Evolutionary conservation across 352 stramenopile genomes (phyloP), one percentile per base, ranked within the genome.

Genomic region (Elongisporangium senticosum): DNA sequence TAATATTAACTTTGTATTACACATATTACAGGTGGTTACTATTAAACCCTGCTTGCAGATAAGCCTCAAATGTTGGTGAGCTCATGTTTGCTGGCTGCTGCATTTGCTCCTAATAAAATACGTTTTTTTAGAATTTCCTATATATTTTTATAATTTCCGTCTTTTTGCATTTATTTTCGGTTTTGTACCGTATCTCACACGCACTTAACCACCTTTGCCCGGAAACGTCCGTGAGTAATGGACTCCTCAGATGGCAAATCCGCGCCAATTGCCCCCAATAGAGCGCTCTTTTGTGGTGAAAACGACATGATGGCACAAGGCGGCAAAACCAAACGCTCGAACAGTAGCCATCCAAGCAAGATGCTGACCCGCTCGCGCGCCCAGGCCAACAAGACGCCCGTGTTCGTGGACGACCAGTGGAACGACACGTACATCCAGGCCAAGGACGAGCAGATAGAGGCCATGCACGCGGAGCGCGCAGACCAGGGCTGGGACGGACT

Each of bases 391-490:
- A 88, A 88, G 50, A 72, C 82, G 69, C 79, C 78, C 22, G 75
- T 91, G 49, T 91, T 93, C 58, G 79, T 89, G 58, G 83, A 92
- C 62, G 82, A 93, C 54, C 74, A 86, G 62, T 93, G 83, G 83
- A 91, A 84, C 53, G 83, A 93, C 72, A 71, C 69, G 58, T 93
- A 89, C 65, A 90, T 93, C 57, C 72, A 85, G 65, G 75, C 78
- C 8, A 90, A 90, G 61, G 83, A 93, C 64, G 81, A 93, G 69
- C 74, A 91, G 75, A 90, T 93, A 59, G 83, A 90, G 59, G 80
- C 81, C 23, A 68, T 89, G 56, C 58, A 87, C 58, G 73, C 77
- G 40, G 67, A 72, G 51, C 67, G 77, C 58, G 59, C 69, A 50
- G 68, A 77, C 51, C 66, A 79, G 49, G 59, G 68, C 33, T 91